Conservation (phyloP, 2,329 filamentous ascomycete genomes). For the Ceratocystis variospora region DNA sequence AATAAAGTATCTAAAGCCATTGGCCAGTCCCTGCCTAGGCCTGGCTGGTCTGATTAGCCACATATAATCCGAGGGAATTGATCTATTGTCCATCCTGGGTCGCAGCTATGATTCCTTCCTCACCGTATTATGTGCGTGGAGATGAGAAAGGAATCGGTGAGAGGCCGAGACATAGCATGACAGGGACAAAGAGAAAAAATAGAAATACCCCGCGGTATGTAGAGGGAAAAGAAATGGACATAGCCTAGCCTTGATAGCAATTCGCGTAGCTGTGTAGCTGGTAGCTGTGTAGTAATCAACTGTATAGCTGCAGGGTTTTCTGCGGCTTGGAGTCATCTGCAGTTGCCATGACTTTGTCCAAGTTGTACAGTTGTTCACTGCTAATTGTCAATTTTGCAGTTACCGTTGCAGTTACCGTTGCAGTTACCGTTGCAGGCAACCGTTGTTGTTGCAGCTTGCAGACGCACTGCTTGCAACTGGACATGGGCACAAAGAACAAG, state of each 20-base stretch:
- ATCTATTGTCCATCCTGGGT: background rate
- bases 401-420: background rate
- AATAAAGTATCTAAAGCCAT: background rate
- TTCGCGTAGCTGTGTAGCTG: too few species aligned
- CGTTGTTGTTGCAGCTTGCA: background rate
- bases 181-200: background rate
- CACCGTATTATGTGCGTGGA: conserved; percentile 4
- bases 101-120: background rate
- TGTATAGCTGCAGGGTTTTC: background rate
- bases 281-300: too few species aligned
- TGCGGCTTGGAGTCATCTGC: background rate
- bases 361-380: background rate
- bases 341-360: background rate
- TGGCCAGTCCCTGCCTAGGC: background rate
- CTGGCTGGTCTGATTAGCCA: background rate
- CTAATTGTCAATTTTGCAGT: background rate
- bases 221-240: background rate
- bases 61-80: background rate
- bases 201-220: background rate
- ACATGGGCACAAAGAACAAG: background rate
- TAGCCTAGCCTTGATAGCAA: too few species aligned
- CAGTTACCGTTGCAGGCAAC: background rate
- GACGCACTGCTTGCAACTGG: background rate
- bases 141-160: conserved; percentile 1
- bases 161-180: background rate